Conservation (phyloP, 805 yeast genomes). For the Saccharomycopsis vini region DNA sequence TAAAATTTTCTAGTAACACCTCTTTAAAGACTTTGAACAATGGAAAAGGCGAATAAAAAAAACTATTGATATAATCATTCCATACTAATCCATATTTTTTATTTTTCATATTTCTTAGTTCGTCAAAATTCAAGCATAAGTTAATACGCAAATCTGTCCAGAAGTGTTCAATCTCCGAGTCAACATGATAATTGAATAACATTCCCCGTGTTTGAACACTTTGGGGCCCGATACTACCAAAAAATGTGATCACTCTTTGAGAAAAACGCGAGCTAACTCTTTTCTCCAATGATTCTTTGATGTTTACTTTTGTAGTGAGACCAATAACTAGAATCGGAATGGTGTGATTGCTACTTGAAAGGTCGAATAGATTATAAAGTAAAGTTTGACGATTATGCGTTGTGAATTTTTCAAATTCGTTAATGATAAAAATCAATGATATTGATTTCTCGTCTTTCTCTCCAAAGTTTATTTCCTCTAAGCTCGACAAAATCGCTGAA, state of each 20-base stretch:
- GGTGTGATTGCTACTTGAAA: slow-evolving; percentile 59
- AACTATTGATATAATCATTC: slow-evolving; percentile 18
- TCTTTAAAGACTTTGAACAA: slow-evolving; percentile 18
- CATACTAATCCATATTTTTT: slow-evolving; percentile 16
- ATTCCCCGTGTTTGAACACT: slow-evolving; percentile 1
- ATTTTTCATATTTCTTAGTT: slow-evolving; percentile 17
- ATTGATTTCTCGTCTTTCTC: slow-evolving; percentile 26
- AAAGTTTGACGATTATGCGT: slow-evolving; percentile 68
- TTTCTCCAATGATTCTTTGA: slow-evolving; percentile 78
- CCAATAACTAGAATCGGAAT: slow-evolving; percentile 80
- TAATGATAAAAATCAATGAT: slow-evolving; percentile 70
- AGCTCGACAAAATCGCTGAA: slow-evolving; percentile 43
- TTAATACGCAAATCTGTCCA: slow-evolving; percentile 18
- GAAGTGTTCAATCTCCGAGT: slow-evolving; percentile 18
- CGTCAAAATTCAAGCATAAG: slow-evolving; percentile 15
- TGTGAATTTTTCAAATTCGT: slow-evolving; percentile 78
- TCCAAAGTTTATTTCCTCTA: slow-evolving; percentile 31
- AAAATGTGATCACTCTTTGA: slow-evolving; percentile 58
- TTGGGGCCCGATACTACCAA: slow-evolving; percentile 9
- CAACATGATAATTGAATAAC: slow-evolving; percentile 13
- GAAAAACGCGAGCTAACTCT: slow-evolving; percentile 86
- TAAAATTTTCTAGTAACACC: slow-evolving; percentile 21
- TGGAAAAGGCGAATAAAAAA: slow-evolving; percentile 12
- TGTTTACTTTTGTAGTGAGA: slow-evolving; percentile 60
- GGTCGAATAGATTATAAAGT: slow-evolving; percentile 78